These are phyloP conservation scores for Cordyceps sp. DNA, from an alignment of 2,329 filamentous ascomycete genomes.

Conservation along the genomic window DNA sequence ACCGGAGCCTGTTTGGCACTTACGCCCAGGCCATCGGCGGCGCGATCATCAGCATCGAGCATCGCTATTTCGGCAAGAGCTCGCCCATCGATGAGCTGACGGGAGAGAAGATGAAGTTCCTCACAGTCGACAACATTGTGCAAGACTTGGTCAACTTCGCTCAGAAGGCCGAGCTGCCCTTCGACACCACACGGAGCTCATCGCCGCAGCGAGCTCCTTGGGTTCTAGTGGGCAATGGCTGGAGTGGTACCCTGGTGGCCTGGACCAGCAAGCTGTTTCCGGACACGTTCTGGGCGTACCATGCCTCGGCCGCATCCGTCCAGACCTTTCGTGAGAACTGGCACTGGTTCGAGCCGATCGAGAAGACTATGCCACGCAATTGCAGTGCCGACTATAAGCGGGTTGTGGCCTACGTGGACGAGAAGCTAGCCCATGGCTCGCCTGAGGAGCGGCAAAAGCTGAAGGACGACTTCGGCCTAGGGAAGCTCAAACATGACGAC, in stretches of 20 bases:
- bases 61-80: constrained; percentile 67
- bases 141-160: constrained; percentile 67
- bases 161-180: constrained; percentile 48
- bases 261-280: constrained; percentile 59
- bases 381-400: constrained; percentile 48
- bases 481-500: constrained; percentile 21
- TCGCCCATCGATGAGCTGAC: constrained; percentile 47
- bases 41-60: constrained; percentile 61
- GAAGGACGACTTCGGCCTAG: constrained; percentile 23
- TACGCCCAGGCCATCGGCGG: constrained; percentile 52
- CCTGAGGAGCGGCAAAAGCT: constrained; percentile 21
- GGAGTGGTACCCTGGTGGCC: constrained; percentile 59
- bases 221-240: constrained; percentile 64
- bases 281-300: constrained; percentile 57
- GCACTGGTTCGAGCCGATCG: constrained; percentile 29
- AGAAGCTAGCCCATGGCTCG: constrained; percentile 22
- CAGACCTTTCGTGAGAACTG: constrained; percentile 61
- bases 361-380: constrained; percentile 28
- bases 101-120: constrained; percentile 53
- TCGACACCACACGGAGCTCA: constrained; percentile 34
- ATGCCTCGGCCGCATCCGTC: constrained; percentile 62
- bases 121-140: constrained; percentile 63
- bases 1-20: constrained; percentile 50
- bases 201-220: constrained; percentile 45
- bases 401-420: constrained; percentile 28